Conservation (phyloP, 257 asterid genomes). For the Capsicum chinense region DNA sequence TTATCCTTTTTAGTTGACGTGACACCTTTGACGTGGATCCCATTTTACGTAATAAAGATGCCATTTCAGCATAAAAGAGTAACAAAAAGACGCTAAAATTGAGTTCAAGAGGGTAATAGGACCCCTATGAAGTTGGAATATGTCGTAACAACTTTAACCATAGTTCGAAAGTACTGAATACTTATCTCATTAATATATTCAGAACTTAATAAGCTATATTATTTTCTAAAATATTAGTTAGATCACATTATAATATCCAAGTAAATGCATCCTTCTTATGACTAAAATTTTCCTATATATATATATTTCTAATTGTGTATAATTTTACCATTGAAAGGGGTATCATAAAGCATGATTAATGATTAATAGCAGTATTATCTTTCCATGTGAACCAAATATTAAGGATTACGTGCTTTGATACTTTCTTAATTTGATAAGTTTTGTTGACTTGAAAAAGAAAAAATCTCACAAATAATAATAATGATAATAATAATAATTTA, state of each 20-base stretch:
- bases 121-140: too few species aligned
- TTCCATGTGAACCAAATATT: slow-evolving; percentile 38
- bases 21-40: too few species aligned
- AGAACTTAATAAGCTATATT: not conserved
- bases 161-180: too few species aligned
- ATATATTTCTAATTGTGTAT: not conserved
- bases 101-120: too few species aligned
- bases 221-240: not conserved
- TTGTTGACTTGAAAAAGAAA: slow-evolving; percentile 39
- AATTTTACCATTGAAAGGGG: slow-evolving; percentile 30
- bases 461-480: not conserved
- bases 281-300: slow-evolving; percentile 25
- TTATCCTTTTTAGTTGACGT: too few species aligned
- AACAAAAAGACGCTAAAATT: too few species aligned
- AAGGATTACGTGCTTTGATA: slow-evolving; percentile 37
- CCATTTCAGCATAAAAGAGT: too few species aligned
- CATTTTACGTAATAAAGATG: too few species aligned
- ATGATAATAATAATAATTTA: not conserved
- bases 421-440: slow-evolving; percentile 25
- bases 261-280: not conserved
- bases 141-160: too few species aligned
- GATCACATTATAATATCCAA: not conserved
- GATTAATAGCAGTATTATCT: slow-evolving; percentile 30
- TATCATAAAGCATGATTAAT: slow-evolving; percentile 26
- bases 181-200: not conserved